Base-by-base conservation (phyloP, 371 early-diverging fungal genomes). In the Agmasoma carcini region DNA sequence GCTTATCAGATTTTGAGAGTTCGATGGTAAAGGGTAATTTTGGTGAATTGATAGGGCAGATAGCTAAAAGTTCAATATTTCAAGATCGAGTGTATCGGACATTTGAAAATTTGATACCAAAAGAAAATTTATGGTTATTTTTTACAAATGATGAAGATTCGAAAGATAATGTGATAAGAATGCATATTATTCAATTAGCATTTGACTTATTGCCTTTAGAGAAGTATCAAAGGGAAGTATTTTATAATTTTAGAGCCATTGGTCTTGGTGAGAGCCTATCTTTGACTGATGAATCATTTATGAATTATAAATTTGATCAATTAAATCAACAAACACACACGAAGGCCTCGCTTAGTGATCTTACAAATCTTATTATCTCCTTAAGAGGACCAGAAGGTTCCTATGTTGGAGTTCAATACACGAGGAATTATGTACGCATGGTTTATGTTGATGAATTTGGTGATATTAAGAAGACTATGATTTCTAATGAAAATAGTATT, bases 381-480 rank as follows among this genome's bases (percentile, higher is more conserved):
- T 33, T 57, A 5, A 26, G 29, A n/a, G 58, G 58, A 7, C 55
- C 36, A 29, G 14, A 30, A 17, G 58, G 58, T 4, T 9, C 6
- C 15, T 57, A 57, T 43, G 55, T 15, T 5, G 58, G 58, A 4
- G 9, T 57, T 19, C 52, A 31, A 15, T 38, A 14, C 15, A 57
- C 60, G 14, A 55, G 46, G 23, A 46, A 23, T 11, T 41, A 36
- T 0, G 19, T 56, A 19, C 44, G 47, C 12, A 48, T 56, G 11
- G 59, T 55, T 14, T 27, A 20, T 6, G n/a, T 61, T 23, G 51
- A 66, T 43, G 40, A 41, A 36, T 36, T 22, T 22, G 61, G 66
- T 2, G 43, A 56, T 11, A 19, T 62, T 7, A 26, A 61, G 0
- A 57, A 54, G 2, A 55, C 17, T 11, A 57, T 34, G 31, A 40